A percentile compares a stretch with the other conserved stretches of the same genome.
These are phyloP conservation scores for Tetrahymena elliotti DNA, from an alignment of 73 alveolate species.

Conservation along the genomic window DNA sequence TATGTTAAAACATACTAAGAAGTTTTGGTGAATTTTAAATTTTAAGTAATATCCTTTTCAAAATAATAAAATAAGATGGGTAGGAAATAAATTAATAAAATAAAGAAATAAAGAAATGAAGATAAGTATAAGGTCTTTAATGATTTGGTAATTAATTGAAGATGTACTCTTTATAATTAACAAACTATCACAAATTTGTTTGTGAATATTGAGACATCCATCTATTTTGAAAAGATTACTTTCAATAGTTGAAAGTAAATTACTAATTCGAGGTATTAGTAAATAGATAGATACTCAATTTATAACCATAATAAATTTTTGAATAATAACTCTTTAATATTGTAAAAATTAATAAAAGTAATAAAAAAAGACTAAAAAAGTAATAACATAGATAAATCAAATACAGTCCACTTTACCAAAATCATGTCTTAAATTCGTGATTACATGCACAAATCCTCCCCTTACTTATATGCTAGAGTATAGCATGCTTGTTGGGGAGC, in stretches of 20 bases:
- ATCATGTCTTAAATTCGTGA: neutral
- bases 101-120: no score
- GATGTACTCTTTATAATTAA: neutral
- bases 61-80: no score
- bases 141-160: neutral
- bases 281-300: neutral
- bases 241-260: neutral
- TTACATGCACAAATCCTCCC: neutral
- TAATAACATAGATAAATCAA: neutral
- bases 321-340: neutral
- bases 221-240: neutral
- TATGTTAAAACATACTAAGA: neutral
- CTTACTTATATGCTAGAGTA: neutral
- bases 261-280: neutral
- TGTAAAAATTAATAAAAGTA: neutral
- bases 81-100: neutral
- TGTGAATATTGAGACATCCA: neutral
- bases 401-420: neutral
- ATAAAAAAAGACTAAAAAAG: neutral
- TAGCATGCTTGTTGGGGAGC: neutral
- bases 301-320: neutral
- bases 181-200: neutral
- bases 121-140: neutral
- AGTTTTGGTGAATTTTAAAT: neutral
- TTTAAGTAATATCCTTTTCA: neutral